Base-by-base conservation (phyloP, 257 asterid genomes). In the Thymus quinquecostatus region DNA sequence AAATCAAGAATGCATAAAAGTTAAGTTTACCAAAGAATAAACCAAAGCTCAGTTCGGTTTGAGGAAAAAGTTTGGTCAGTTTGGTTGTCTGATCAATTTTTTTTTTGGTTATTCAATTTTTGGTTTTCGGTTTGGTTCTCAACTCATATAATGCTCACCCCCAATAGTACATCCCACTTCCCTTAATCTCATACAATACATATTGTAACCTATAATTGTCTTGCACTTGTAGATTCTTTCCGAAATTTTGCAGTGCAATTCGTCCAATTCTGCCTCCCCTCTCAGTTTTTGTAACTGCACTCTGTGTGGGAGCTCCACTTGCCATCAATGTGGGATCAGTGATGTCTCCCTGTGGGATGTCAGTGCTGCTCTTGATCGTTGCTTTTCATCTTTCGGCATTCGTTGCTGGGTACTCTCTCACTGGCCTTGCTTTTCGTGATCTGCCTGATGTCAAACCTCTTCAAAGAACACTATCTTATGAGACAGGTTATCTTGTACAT, bases 381-480 rank as follows among this genome's bases (percentile, higher is more conserved):
- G 82, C 86, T n/a, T 92, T 94, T 80, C 99, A 91, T 84, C 38
- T 85, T 38, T 78, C 94, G 1, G 98, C 99, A 51, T 94, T 94
- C 69, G 44, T 88, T 68, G 85, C 84, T 50, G 99, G 98, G 28
- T 92, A 83, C 76, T 49, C 76, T 45, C 65, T 89, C 63, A 66
- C 92, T 0, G 99, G 99, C 47, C n/a, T 86, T 41, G 55, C 82
- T 58, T 89, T 94, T 73, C 89, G 59, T 49, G 80, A 83, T 70
- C 69, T 67, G 30, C 92, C 92, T 10, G 96, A 94, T 38, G 95
- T 82, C 51, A 94, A 94, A 81, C 81, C 96, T 78, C 83, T 91
- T 74, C 98, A 94, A 72, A 86, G 99, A 83, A 94, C 99, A 45
- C 79, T 94, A 65, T 89, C 99, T 60, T 94, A 89, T 54, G 99